These are phyloP conservation scores for Pluteus cervinus DNA, from an alignment of 768 basidiomycete species.

Conservation along the genomic window DNA sequence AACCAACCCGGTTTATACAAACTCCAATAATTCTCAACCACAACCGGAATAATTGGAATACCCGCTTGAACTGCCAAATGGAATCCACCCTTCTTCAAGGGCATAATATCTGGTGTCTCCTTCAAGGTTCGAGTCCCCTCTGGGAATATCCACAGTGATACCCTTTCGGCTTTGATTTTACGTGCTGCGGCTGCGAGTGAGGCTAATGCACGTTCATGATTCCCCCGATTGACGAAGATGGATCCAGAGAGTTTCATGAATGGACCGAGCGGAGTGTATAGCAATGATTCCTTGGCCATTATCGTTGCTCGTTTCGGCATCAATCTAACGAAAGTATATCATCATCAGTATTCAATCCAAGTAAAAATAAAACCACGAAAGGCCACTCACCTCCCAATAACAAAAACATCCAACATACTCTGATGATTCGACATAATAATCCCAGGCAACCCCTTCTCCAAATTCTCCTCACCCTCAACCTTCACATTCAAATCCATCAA, in stretches of 20 bases:
- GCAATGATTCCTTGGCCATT: constrained; percentile 89
- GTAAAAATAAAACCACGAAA: constrained; percentile 2
- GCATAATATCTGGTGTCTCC: constrained; percentile 60
- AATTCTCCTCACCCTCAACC: constrained; percentile 83
- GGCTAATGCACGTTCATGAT: constrained; percentile 64
- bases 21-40: constrained; percentile 91
- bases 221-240: constrained; percentile 87
- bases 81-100: constrained; percentile 98
- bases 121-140: constrained; percentile 87
- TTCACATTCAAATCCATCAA: constrained; percentile 62
- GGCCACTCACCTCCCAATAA: constrained; percentile 63
- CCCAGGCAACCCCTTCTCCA: constrained; percentile 56
- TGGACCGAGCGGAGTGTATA: constrained; percentile 83
- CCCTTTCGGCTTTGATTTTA: constrained; percentile 60
- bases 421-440: constrained; percentile 90
- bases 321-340: constrained; percentile 39
- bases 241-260: constrained; percentile 88
- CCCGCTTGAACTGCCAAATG: constrained; percentile 90
- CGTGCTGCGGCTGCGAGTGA: constrained; percentile 76
- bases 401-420: constrained; percentile 84
- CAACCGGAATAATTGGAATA: constrained; percentile 87
- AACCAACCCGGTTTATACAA: constrained; percentile 78
- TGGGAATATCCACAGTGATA: constrained; percentile 92
- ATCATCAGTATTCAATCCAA: constrained; percentile 10
- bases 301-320: constrained; percentile 82